Evolutionary conservation across 2,329 filamentous ascomycete species (phyloP), one percentile per base, ranked within the genome.

Genomic region (Xylaria sp.): DNA sequence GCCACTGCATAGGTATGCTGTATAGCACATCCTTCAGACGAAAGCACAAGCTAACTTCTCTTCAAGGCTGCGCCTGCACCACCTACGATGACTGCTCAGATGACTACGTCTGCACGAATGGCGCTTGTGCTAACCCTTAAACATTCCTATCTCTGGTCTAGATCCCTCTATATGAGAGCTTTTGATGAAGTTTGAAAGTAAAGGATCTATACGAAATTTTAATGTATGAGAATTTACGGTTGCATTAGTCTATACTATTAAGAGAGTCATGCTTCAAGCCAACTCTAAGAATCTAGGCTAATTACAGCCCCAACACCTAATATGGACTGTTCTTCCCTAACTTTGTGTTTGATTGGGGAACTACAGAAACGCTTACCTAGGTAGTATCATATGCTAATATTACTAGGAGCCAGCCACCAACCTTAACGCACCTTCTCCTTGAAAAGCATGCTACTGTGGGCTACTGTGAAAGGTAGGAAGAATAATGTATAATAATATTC

Each of bases 21-120:
- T 18, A 32, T n/a, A 40, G 2, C 13, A 3, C 29, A 35, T 10
- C 16, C 12, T n/a, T 18, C 13, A 42, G 16, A 40, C 12, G 5
- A 4, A 23, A 42, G 5, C 5, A 25, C 13, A 9, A 44, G 25
- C 48, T 70, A 40, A 69, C 21, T 16, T 48, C 29, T 25, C 12
- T 47, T 23, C 10, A 27, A 73, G 70, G 71, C 12, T 73, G 71
- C 53, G 5, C 71, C n/a, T 73, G 71, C 70, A 44, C 60, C 21
- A 71, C 62, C 4, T 69, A 44, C 18, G 70, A 73, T 47, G 71
- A 72, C 51, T 72, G 70, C 35, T 72, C 71, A 16, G 71, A 73
- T 44, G 66, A 71, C 32, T 71, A 60, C 40, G 23, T 68, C 35
- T 73, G 71, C 62, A 73, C 70, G 3, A 71, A 71, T n/a, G 70